Evolutionary conservation across 2,329 filamentous ascomycete species (phyloP).

Genomic region (Capronia coronata): DNA sequence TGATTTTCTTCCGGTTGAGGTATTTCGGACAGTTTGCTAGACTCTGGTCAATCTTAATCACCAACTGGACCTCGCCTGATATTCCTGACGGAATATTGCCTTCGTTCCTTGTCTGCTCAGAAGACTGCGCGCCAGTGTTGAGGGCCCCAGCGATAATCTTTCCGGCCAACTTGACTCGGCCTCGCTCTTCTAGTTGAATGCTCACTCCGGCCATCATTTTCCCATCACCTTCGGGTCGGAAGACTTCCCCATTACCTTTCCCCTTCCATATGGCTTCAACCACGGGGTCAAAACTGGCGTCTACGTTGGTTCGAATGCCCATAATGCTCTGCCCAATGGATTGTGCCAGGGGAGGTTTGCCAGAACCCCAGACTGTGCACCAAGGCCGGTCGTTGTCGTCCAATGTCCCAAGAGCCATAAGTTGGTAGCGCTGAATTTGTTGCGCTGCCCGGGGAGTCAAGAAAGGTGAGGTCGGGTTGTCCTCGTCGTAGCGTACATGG

Average conservation of each 20-base stretch:
- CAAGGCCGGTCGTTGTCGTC: conserved; percentile 56
- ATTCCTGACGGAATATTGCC: conserved; percentile 11
- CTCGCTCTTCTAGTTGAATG: conserved; percentile 60
- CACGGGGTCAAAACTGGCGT: conserved; percentile 62
- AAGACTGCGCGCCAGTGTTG: conserved; percentile 31
- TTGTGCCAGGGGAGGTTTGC: conserved; percentile 60
- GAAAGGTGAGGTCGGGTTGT: conserved; percentile 62
- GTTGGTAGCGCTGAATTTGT: conserved; percentile 56
- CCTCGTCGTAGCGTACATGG: conserved; percentile 45
- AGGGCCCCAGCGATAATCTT: conserved; percentile 60
- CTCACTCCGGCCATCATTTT: conserved; percentile 56
- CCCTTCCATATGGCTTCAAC: conserved; percentile 54
- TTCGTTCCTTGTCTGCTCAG: conserved; percentile 25
- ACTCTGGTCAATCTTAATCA: conserved; percentile 63
- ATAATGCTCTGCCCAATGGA: conserved; percentile 56
- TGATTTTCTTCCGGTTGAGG: conserved; percentile 64
- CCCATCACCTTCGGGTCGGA: conserved; percentile 35
- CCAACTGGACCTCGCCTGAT: conserved; percentile 49
- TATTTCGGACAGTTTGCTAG: conserved; percentile 61
- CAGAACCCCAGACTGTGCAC: conserved; percentile 69
- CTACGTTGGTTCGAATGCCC: conserved; percentile 57
- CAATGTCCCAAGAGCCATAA: conserved; percentile 67
- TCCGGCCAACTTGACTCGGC: conserved; percentile 68
- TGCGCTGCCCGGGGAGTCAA: conserved; percentile 56
- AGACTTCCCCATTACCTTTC: conserved; percentile 40